These are phyloP conservation scores for Ustilago tritici DNA, from an alignment of 1,284 basidiomycete species.

Conservation along the genomic window DNA sequence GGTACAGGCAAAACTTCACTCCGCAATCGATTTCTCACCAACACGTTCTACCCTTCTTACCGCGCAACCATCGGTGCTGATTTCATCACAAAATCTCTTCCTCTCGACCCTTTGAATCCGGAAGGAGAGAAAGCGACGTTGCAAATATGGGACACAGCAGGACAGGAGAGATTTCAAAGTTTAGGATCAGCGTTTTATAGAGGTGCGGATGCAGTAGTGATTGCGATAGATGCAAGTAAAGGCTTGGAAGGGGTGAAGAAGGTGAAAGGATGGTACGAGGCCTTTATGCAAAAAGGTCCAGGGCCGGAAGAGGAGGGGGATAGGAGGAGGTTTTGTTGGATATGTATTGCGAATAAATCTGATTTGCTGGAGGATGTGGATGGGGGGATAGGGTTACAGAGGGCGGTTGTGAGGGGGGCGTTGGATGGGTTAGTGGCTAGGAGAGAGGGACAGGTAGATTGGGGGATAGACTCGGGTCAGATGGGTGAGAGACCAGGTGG, in stretches of 20 bases:
- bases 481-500: constrained; percentile 15
- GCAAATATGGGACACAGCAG: constrained; percentile 62
- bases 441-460: constrained; percentile 27
- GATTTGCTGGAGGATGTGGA: constrained; percentile 30
- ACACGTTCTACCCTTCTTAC: constrained; percentile 51
- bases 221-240: constrained; percentile 50
- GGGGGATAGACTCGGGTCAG: constrained; percentile 21
- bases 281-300: constrained; percentile 54
- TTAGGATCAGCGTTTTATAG: constrained; percentile 64
- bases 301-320: constrained; percentile 39
- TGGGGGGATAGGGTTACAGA: not conserved
- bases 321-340: constrained; percentile 57
- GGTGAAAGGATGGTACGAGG: constrained; percentile 49
- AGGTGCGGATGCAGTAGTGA: constrained; percentile 62
- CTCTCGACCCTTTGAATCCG: constrained; percentile 22
- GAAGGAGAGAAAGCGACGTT: constrained; percentile 42
- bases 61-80: constrained; percentile 64
- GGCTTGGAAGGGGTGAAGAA: constrained; percentile 19
- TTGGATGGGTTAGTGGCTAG: constrained; percentile 30
- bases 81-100: constrained; percentile 57
- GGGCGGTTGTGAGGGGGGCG: constrained; percentile 18
- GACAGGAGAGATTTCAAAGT: constrained; percentile 65
- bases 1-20: constrained; percentile 60
- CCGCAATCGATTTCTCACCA: constrained; percentile 50
- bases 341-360: constrained; percentile 58